Conservation (phyloP, 306 rosid species). For the Cucurbita argyrosperma region DNA sequence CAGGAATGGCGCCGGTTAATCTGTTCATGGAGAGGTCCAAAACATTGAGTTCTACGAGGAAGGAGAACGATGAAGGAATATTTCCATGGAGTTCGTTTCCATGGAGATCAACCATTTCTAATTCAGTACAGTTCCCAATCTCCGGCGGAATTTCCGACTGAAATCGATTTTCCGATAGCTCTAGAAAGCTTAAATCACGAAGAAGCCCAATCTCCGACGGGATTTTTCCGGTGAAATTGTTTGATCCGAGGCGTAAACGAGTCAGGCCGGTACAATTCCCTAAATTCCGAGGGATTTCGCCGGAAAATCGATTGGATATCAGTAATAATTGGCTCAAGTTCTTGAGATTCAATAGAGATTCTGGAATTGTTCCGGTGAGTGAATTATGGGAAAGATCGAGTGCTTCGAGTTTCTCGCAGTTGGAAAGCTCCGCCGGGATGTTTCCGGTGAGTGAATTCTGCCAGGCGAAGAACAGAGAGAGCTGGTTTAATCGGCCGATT, state of each 20-base stretch:
- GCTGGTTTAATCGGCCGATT: conserved; percentile 62
- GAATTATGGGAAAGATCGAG: conserved; percentile 78
- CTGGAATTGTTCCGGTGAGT: conserved; percentile 62
- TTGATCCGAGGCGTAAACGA: conserved; percentile 76
- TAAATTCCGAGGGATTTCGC: conserved; percentile 58
- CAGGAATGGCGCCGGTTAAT: conserved; percentile 51
- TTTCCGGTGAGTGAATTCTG: conserved; percentile 70
- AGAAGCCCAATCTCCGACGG: conserved; percentile 63
- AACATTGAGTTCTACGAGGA: conserved; percentile 46
- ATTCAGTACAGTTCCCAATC: conserved; percentile 61
- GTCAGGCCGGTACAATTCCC: conserved; percentile 59
- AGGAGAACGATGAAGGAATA: conserved; percentile 55
- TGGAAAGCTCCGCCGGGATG: conserved; percentile 56
- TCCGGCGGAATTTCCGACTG: conserved; percentile 51
- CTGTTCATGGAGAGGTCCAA: conserved; percentile 70
- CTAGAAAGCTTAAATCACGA: conserved; percentile 56
- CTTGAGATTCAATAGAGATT: conserved; percentile 54
- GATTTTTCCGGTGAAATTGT: conserved; percentile 58
- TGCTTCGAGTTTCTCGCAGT: conserved; percentile 78
- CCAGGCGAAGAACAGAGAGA: conserved; percentile 79
- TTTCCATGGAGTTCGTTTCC: conserved; percentile 54
- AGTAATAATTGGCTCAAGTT: conserved; percentile 68
- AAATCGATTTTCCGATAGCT: conserved; percentile 57
- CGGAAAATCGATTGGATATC: conserved; percentile 71
- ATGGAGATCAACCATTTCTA: conserved; percentile 89